Evolutionary conservation across 225 moss, liverwort and hornwort genomes (phyloP).

Genomic region (Bryoerythrophyllum caledonicum): DNA sequence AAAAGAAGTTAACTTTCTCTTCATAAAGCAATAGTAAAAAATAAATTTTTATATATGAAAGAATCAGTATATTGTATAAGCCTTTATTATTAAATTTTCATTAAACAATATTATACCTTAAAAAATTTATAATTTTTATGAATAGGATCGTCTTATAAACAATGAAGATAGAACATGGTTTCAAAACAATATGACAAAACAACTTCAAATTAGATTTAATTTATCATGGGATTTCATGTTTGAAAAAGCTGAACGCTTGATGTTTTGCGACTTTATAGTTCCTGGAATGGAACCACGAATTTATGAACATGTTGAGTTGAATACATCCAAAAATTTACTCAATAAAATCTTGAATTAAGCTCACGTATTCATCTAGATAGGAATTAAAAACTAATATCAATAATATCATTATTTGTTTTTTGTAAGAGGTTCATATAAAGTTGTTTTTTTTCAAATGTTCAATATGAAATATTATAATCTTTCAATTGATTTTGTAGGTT

Average conservation of each 20-base stretch:
- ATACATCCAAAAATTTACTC: background rate
- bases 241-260: slow-evolving; percentile 50
- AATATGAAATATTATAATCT: too few species aligned
- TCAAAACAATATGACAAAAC: slow-evolving; percentile 40
- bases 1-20: too few species aligned
- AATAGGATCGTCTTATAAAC: slow-evolving; percentile 71
- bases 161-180: slow-evolving; percentile 72
- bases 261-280: slow-evolving; percentile 65
- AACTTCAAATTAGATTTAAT: slow-evolving; percentile 56
- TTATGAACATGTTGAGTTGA: slow-evolving; percentile 50
- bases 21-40: too few species aligned
- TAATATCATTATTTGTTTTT: too few species aligned
- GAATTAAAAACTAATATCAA: too few species aligned
- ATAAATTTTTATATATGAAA: too few species aligned
- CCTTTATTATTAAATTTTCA: too few species aligned
- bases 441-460: background rate
- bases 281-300: slow-evolving; percentile 54
- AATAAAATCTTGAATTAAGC: too few species aligned
- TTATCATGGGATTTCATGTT: slow-evolving; percentile 66
- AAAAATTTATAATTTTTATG: background rate
- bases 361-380: too few species aligned
- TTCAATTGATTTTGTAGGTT: slow-evolving; percentile 33
- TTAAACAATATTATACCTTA: too few species aligned
- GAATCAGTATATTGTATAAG: too few species aligned
- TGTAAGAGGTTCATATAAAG: background rate